Evolutionary conservation across 176 grass and related monocot genomes (phyloP), one percentile per base, ranked within the genome.

Genomic region (Oryza rufipogon): DNA sequence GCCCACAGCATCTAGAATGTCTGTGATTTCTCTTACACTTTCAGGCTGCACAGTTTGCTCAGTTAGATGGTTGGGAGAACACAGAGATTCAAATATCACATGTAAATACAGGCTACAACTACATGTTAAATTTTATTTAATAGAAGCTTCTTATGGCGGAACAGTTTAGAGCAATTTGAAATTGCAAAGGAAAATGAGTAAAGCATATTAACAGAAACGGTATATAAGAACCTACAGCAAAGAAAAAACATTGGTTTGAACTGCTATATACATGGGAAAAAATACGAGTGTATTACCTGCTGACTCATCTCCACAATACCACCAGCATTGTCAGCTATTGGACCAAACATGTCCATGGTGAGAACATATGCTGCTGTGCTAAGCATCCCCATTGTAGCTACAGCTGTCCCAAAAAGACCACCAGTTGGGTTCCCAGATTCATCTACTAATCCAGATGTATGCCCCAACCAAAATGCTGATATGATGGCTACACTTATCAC

Each of bases 351-450:
- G 91, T 99, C 96, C 96, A 99, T 99, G 12, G 96, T 99, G 49
- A 99, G 93, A 82, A 99, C 96, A 99, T 92, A 99, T 61, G 89
- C 96, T 68, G 96, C 96, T 68, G 96, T 99, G 66, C 96, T 96
- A 77, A 99, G 93, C 96, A 99, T 99, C n/a, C 96, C 96, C 96
- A 99, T 99, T 64, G 96, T 99, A 74, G 96, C 96, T 76, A 99
- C 93, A 68, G 96, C 96, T 71, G 96, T 96, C 45, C 96, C 96
- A 87, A 99, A 98, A 83, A 99, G 90, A 70, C 96, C 96, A 71
- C 96, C 96, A 84, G 93, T 94, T 81, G 93, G 89, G 71, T 86
- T 85, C 33, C 93, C 93, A 85, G 81, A 86, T 15, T 94, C 96
- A 34, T 99, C 96, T 48, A 96, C 86, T 79, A 99, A 82, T 56